Conservation (phyloP, 345 rosid species). For the Citrus unshiu region DNA sequence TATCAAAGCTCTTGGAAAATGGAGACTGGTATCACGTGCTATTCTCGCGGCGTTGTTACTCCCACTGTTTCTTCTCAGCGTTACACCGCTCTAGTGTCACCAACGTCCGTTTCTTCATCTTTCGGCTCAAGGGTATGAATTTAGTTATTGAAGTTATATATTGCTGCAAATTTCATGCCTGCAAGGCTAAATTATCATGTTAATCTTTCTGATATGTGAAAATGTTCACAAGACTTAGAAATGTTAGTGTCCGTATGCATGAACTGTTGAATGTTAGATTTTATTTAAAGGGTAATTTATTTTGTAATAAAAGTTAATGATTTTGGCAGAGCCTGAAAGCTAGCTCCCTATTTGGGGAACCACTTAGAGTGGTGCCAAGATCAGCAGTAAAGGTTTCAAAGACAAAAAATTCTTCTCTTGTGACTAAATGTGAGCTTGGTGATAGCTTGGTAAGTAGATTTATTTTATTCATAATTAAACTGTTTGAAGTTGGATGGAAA, state of each 20-base stretch:
- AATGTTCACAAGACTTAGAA: neutral
- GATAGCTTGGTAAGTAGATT: constrained; percentile 69
- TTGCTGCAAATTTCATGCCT: neutral
- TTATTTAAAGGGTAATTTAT: neutral
- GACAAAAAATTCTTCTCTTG: constrained; percentile 43
- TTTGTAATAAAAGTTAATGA: neutral
- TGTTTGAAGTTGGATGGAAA: neutral
- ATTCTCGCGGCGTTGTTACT: constrained; percentile 57
- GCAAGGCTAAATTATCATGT: neutral
- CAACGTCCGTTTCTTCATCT: constrained; percentile 51
- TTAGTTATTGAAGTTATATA: neutral
- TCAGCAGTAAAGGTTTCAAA: constrained; percentile 47
- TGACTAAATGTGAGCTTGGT: constrained; percentile 86
- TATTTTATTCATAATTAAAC: neutral
- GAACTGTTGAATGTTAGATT: neutral
- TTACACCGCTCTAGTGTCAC: constrained; percentile 54
- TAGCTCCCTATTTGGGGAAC: constrained; percentile 70
- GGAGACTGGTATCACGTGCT: constrained; percentile 71
- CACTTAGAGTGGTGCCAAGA: constrained; percentile 51
- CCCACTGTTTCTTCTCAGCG: constrained; percentile 73
- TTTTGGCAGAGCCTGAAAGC: constrained; percentile 37
- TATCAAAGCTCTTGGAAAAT: constrained; percentile 23
- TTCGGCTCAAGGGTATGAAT: constrained; percentile 59
- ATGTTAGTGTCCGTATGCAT: neutral
- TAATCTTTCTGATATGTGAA: neutral